Percentiles rank a stretch among this genome's conserved stretches.
phyloP scores from a whole-genome alignment of 2,329 filamentous ascomycete species.

The Dissoconium aciculare region DNA sequence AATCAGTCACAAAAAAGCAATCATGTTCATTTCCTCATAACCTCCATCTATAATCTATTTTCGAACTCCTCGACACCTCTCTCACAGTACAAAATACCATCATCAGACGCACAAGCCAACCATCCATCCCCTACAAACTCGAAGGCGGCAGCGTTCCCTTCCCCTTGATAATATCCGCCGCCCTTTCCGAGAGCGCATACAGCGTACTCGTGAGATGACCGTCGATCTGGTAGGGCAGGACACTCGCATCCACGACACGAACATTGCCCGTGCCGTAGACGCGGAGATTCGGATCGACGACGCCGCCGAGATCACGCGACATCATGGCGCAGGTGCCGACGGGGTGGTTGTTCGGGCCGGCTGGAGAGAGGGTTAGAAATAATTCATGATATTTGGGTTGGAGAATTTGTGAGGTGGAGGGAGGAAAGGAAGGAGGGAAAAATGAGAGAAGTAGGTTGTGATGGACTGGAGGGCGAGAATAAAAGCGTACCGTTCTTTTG shows the following conservation, averaged over 20 bases:
- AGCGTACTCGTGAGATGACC: conserved; percentile 9
- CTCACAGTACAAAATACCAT: too few species aligned
- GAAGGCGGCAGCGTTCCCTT: background rate
- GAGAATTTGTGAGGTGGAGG: too few species aligned
- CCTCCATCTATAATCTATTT: too few species aligned
- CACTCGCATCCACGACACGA: conserved; percentile 18
- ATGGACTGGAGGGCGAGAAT: too few species aligned
- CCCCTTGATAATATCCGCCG: conserved; percentile 20
- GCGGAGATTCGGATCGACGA: conserved; percentile 14
- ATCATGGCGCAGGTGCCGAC: conserved; percentile 18
- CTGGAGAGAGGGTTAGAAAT: background rate
- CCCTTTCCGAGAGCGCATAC: conserved; percentile 22
- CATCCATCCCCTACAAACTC: too few species aligned
- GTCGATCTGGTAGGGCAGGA: conserved; percentile 14
- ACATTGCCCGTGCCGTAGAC: conserved; percentile 16
- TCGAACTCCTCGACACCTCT: too few species aligned
- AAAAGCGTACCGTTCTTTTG: conserved; percentile 4
- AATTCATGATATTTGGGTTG: too few species aligned
- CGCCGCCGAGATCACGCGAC: conserved; percentile 11
- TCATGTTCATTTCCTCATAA: too few species aligned
- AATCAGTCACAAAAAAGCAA: too few species aligned
- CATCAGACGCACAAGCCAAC: too few species aligned
- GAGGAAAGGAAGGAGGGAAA: too few species aligned
- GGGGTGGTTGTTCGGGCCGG: conserved; percentile 9
- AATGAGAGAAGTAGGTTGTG: too few species aligned